phyloP scores from a whole-genome alignment of 805 yeast species.

The Candida pseudofarinosa region DNA sequence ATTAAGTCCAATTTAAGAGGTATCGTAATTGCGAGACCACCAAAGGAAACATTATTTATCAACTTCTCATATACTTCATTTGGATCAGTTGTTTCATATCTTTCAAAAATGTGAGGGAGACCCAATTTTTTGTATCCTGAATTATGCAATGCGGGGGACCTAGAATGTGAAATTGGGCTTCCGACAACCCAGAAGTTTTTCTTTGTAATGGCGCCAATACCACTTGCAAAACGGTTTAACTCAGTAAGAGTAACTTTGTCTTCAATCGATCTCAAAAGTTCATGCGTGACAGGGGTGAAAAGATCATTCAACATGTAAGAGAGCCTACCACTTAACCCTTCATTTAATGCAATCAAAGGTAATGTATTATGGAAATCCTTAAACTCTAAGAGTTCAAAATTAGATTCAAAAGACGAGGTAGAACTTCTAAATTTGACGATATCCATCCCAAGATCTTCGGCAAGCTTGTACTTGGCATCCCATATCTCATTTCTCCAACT shows the following conservation, averaged over 20 bases:
- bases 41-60: constrained; percentile 52
- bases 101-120: constrained; percentile 67
- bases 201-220: constrained; percentile 58
- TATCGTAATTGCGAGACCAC: constrained; percentile 94
- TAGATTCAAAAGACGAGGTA: constrained; percentile 64
- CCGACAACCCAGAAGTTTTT: constrained; percentile 75
- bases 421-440: constrained; percentile 79
- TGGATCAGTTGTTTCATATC: constrained; percentile 66
- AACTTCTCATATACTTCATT: constrained; percentile 50
- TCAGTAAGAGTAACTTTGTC: constrained; percentile 70
- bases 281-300: constrained; percentile 83
- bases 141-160: constrained; percentile 85
- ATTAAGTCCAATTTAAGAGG: constrained; percentile 85
- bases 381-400: constrained; percentile 67
- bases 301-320: constrained; percentile 72
- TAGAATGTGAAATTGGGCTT: constrained; percentile 76
- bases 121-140: constrained; percentile 73
- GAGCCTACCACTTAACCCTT: constrained; percentile 71
- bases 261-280: constrained; percentile 67
- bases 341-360: constrained; percentile 82
- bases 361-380: constrained; percentile 47
- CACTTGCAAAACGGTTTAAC: constrained; percentile 52
- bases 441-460: constrained; percentile 62
- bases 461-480: constrained; percentile 68
- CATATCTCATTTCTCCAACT: constrained; percentile 71